These are phyloP conservation scores for Teunomyces lycoperdinae DNA, from an alignment of 805 yeast species.

Conservation along the genomic window DNA sequence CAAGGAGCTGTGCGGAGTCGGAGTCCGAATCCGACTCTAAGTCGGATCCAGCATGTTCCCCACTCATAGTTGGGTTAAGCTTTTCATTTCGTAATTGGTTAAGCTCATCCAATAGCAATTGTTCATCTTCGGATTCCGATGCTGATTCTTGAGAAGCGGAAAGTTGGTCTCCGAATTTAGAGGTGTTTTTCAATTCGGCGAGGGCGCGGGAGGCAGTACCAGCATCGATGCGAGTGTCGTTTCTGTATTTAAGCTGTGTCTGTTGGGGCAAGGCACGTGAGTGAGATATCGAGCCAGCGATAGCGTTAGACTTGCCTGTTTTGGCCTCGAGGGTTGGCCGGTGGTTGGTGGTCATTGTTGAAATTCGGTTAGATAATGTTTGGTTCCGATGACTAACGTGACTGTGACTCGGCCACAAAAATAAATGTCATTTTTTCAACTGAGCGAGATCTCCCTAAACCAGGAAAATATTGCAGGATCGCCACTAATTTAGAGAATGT, in stretches of 20 bases:
- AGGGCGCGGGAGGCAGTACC: conserved; percentile 18
- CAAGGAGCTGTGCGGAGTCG: conserved; percentile 16
- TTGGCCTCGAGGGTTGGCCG: conserved; percentile 43
- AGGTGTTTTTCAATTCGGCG: conserved; percentile 19
- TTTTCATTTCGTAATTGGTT: not conserved
- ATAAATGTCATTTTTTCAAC: not conserved
- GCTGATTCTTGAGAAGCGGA: not conserved
- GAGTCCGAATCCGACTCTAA: conserved; percentile 7
- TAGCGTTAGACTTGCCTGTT: conserved; percentile 29
- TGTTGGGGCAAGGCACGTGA: conserved; percentile 33
- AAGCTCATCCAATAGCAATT: conserved; percentile 4
- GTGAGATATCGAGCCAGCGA: conserved; percentile 36
- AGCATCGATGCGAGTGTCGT: conserved; percentile 20
- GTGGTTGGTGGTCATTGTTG: conserved; percentile 40
- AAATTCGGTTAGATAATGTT: too few relatives aligned
- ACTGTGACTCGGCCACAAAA: not conserved
- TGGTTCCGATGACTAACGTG: too few relatives aligned
- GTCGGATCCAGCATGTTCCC: not conserved
- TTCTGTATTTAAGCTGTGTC: conserved; percentile 28
- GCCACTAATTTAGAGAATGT: too few relatives aligned
- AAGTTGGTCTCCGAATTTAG: not conserved
- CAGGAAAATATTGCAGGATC: too few relatives aligned
- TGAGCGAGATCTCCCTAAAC: too few relatives aligned
- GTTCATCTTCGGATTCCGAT: conserved; percentile 4
- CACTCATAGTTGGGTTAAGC: not conserved